Conservation (phyloP, 2,329 filamentous ascomycete species). For the Curvularia spicifera region DNA sequence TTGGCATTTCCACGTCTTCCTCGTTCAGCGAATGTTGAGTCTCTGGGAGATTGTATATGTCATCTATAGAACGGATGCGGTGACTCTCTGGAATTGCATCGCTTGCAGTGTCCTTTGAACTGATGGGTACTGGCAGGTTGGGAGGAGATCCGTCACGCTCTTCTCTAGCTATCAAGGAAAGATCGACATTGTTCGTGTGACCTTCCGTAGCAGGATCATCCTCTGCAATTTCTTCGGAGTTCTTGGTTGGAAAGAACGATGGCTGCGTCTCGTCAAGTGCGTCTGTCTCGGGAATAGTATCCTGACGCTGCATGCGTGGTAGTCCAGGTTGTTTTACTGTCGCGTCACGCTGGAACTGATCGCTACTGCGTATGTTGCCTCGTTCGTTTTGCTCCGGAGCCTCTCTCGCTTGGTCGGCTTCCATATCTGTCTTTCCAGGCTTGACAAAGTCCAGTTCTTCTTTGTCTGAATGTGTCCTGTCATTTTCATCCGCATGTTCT, state of each 20-base stretch:
- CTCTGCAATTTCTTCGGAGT: background rate
- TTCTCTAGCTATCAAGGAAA: slow-evolving; percentile 48
- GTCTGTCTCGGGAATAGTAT: slow-evolving; percentile 45
- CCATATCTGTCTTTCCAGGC: slow-evolving; percentile 15
- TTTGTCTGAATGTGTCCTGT: slow-evolving; percentile 11
- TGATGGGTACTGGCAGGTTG: slow-evolving; percentile 21
- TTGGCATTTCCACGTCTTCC: slow-evolving; percentile 44
- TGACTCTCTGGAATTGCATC: slow-evolving; percentile 15
- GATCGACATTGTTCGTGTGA: slow-evolving; percentile 31
- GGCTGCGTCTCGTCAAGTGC: slow-evolving; percentile 45
- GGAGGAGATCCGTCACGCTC: slow-evolving; percentile 40
- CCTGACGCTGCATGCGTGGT: slow-evolving; percentile 31
- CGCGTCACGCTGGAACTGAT: background rate
- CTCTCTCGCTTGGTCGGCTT: slow-evolving; percentile 32
- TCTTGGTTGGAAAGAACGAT: slow-evolving; percentile 26
- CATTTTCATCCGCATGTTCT: background rate
- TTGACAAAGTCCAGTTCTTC: slow-evolving; percentile 17
- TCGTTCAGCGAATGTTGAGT: slow-evolving; percentile 42
- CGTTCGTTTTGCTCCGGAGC: slow-evolving; percentile 25
- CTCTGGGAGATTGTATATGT: slow-evolving; percentile 47
- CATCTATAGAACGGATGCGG: slow-evolving; percentile 41
- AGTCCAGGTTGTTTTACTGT: slow-evolving; percentile 5
- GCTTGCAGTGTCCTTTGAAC: slow-evolving; percentile 26
- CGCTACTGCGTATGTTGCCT: slow-evolving; percentile 1
- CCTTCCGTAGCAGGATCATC: background rate